These are phyloP conservation scores for Suillus brevipes DNA, from an alignment of 768 basidiomycete species.

Conservation along the genomic window DNA sequence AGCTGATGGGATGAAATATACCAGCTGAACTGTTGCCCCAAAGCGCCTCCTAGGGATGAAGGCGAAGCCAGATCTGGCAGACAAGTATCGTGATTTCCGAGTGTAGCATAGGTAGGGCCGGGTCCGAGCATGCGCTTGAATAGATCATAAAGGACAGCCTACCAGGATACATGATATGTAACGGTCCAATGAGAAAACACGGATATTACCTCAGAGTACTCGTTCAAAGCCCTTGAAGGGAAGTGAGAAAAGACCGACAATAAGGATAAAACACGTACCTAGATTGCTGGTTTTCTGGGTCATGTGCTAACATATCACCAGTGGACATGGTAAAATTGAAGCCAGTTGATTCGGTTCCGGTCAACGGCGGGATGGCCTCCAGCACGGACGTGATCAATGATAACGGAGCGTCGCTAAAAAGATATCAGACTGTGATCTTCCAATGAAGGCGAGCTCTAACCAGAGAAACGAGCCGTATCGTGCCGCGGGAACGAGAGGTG, in stretches of 20 bases:
- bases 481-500: conserved; percentile 57
- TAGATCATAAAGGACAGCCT: conserved; percentile 68
- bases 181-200: conserved; percentile 11
- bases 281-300: conserved; percentile 61
- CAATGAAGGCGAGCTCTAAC: conserved; percentile 28
- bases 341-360: conserved; percentile 58
- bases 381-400: conserved; percentile 60
- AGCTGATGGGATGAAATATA: not conserved
- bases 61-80: conserved; percentile 59
- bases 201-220: conserved; percentile 58
- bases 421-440: conserved; percentile 15
- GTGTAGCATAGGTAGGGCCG: conserved; percentile 72
- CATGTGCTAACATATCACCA: conserved; percentile 75
- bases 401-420: conserved; percentile 58
- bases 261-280: conserved; percentile 40
- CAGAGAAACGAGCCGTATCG: conserved; percentile 66
- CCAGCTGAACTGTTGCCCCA: conserved; percentile 58
- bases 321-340: conserved; percentile 71
- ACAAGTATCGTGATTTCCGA: conserved; percentile 80
- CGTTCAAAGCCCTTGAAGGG: conserved; percentile 49
- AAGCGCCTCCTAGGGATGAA: conserved; percentile 50
- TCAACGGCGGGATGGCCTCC: conserved; percentile 64
- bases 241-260: conserved; percentile 5
- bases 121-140: conserved; percentile 60
- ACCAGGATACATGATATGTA: not conserved